These are phyloP conservation scores for Aspergillus sojae DNA, from an alignment of 2,329 filamentous ascomycete species.

Conservation along the genomic window DNA sequence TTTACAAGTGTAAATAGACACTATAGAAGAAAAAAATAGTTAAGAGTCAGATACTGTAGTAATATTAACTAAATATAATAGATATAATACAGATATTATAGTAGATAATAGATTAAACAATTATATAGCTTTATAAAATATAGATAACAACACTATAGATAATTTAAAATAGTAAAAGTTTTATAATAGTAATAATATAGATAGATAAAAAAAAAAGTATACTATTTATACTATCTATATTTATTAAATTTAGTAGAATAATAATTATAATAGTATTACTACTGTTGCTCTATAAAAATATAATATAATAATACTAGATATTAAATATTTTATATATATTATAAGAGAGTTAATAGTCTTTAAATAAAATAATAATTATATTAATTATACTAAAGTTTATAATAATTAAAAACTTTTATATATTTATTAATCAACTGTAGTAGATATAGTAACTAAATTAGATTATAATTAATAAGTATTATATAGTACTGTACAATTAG, in stretches of 20 bases:
- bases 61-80: no score
- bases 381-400: background rate
- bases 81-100: no score
- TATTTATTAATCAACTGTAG: background rate
- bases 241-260: background rate
- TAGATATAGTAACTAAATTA: fast-evolving
- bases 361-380: background rate
- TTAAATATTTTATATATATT: background rate
- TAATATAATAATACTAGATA: background rate
- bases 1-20: no score
- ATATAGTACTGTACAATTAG: no score
- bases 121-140: no score
- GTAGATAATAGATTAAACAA: no score
- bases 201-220: background rate
- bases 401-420: background rate
- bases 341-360: background rate
- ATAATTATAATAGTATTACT: background rate
- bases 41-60: no score
- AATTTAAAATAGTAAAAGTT: no score
- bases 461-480: no score
- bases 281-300: fast-evolving
- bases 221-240: background rate
- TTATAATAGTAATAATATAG: no score
- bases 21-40: no score
- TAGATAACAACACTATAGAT: no score